Conservation (phyloP, 257 asterid species). For the Oldenlandia corymbosa region DNA sequence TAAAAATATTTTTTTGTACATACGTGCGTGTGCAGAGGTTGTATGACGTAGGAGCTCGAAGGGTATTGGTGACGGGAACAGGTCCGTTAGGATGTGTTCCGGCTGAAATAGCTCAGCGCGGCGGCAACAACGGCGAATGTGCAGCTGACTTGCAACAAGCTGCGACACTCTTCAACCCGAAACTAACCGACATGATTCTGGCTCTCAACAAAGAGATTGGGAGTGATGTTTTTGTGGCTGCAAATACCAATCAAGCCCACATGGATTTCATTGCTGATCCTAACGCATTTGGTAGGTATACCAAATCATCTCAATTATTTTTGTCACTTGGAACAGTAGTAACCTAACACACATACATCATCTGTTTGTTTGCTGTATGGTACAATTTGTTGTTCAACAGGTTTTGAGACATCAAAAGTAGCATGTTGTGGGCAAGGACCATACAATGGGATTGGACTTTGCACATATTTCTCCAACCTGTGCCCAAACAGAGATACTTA, state of each 20-base stretch:
- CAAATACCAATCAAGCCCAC: constrained; percentile 57
- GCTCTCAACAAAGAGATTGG: constrained; percentile 50
- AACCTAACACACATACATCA: no score
- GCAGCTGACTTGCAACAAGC: constrained; percentile 50
- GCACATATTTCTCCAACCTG: constrained; percentile 61
- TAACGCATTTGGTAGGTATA: constrained; percentile 44
- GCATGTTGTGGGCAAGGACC: constrained; percentile 99
- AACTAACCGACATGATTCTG: constrained; percentile 40
- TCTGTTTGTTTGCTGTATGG: neutral
- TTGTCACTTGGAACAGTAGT: no score
- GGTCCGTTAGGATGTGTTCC: constrained; percentile 96
- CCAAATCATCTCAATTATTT: neutral
- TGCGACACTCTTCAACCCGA: constrained; percentile 58
- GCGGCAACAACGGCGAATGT: constrained; percentile 59
- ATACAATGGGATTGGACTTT: constrained; percentile 77
- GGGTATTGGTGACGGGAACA: constrained; percentile 80
- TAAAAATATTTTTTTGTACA: neutral
- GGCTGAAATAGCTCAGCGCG: constrained; percentile 57
- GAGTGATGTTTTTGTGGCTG: constrained; percentile 43
- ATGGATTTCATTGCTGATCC: constrained; percentile 59
- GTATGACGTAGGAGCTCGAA: constrained; percentile 48
- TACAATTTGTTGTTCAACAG: no score
- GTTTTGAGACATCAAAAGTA: constrained; percentile 44
- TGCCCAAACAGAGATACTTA: constrained; percentile 58
- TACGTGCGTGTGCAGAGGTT: constrained; percentile 32